Conservation (phyloP, 2,329 filamentous ascomycete species). For the Pseudogymnoascus sp. region DNA sequence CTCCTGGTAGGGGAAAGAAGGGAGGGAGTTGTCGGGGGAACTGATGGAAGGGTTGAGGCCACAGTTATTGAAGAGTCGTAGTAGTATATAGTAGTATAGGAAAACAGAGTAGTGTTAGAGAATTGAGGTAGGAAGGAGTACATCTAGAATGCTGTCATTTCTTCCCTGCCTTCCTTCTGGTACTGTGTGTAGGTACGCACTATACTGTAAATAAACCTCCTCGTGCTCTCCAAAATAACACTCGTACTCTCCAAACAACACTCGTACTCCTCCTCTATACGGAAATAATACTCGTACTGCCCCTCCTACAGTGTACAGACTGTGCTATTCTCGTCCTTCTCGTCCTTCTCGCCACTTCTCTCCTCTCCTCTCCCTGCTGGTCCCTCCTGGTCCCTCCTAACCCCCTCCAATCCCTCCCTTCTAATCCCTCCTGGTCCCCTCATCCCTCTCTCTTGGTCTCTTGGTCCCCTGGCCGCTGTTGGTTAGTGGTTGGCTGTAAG, state of each 20-base stretch:
- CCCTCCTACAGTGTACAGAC: neutral
- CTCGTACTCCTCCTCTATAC: too few relatives aligned
- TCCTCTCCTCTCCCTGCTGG: neutral
- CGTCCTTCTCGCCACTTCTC: neutral
- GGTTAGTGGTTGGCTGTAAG: neutral
- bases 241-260: too few relatives aligned
- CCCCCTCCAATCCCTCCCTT: too few relatives aligned
- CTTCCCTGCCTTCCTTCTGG: neutral
- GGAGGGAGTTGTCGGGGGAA: neutral
- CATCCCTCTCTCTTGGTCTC: too few relatives aligned
- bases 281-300: too few relatives aligned
- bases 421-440: neutral
- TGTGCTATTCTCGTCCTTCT: neutral
- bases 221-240: too few relatives aligned
- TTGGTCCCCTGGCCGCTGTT: neutral
- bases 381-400: neutral
- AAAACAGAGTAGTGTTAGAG: too few relatives aligned
- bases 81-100: too few relatives aligned
- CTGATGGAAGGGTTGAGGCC: neutral
- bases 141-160: neutral
- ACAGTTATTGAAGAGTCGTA: too few relatives aligned
- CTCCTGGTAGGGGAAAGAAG: too few relatives aligned
- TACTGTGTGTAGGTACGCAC: neutral
- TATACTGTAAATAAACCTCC: neutral
- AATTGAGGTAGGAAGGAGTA: too few relatives aligned